Evolutionary conservation across 139 green algal genomes (phyloP), one percentile per base, ranked within the genome.

Genomic region (Coccomyxa sp.): DNA sequence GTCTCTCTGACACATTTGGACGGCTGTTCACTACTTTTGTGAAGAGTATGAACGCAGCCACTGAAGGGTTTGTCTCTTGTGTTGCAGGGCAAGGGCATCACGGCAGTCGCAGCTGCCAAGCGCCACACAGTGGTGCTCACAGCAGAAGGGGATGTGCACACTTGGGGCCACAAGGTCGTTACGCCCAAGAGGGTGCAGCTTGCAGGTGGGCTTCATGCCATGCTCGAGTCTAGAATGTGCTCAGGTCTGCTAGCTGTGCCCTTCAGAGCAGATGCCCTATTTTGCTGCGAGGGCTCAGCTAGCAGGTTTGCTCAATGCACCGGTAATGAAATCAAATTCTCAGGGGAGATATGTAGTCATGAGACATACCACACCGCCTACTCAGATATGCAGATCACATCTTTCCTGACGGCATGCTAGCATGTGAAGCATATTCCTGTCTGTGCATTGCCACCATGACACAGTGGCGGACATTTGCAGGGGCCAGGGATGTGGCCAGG

Each of bases 111-210:
- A 7, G 88, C 90, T 10, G 91, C 95, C 41, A 98, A 98, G 88
- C 88, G 91, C 6, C 95, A 99, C 86, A 96, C 91, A 0, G 79
- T 98, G 34, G 91, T 86, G 50, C 83, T 97, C 50, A 95, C 87
- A 0, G 76, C 83, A 0, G 85, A 89, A 7, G 95, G 95, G 0
- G 95, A 98, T 40, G 85, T 95, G 10, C 95, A 79, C 73, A 90
- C 89, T 0, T 99, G 93, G 93, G 95, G 95, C 10, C 92, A 97
- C 78, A 79, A 84, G 29, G 70, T 85, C 0, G 93, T 96, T 39
- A 92, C 86, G 12, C 89, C 89, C 4, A 79, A 81, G 38, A 84
- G 88, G 55, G 83, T 95, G 27, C 73, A 70, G 38, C 88, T 97
- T 68, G 86, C 82, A 8, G 88, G 88, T 70, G 68, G 72, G 16